Base-by-base conservation (phyloP, 148 eudicot species). In the Pouteria glomerata region DNA sequence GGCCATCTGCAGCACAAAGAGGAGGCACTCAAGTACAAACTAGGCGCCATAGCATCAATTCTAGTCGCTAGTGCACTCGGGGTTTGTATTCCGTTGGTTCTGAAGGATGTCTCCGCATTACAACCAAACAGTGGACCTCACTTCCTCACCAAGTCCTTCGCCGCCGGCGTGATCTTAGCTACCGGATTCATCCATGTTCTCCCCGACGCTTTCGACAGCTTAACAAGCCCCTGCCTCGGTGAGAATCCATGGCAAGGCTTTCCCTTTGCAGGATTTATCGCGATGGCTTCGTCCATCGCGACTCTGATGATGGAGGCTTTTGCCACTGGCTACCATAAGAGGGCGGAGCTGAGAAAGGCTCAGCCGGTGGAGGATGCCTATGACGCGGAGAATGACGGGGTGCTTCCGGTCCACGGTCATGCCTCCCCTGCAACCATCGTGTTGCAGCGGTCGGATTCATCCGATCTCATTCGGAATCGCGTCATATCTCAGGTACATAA, bases 401-500 rank as follows among this genome's bases (percentile, higher is more conserved):
- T 80, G 60, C 68, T 68, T 18, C 83, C 72, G 53, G 86, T 77
- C 10, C 62, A 47, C 56, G 31, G 67, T 10, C 61, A 15, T 27
- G 58, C 71, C 21, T 53, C 77, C 11, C 69, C 67, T 21, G 75
- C n/a, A n/a, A 66, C n/a, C 82, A 77, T 53, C 63, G 70, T 16
- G 56, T 26, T n/a, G 53, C 74, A 2, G 62, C 0, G n/a, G n/a
- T n/a, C n/a, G n/a, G n/a, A n/a, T n/a, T 57, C 29, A 34, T 1
- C 13, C 50, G 82, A 80, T 18, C 79, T 68, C 51, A 35, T 82
- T 35, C 68, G 77, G n/a, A 73, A 76, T 47, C 80, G 69, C 23
- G 62, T 85, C 53, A 82, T 82, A 31, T 77, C 86, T 15, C 86
- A 85, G 88, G 88, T 85, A n/a, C 18, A 10, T n/a, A 57, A 19